Conservation (phyloP, 306 rosid species). For the Cicer pinnatifidum region DNA sequence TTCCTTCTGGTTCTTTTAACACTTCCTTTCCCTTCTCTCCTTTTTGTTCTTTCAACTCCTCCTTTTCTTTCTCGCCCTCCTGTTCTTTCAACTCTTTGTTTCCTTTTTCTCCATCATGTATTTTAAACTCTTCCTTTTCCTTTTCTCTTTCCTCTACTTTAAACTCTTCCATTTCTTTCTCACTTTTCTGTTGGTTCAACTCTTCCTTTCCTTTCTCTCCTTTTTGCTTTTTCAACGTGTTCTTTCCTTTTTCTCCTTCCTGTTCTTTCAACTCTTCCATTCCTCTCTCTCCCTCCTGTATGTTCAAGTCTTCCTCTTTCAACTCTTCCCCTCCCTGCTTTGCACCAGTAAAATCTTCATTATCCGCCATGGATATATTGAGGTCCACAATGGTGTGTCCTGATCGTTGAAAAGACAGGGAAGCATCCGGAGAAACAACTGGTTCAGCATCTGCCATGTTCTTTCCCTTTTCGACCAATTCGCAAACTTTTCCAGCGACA, state of each 20-base stretch:
- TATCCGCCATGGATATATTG: conserved; percentile 38
- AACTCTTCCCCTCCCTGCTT: conserved; percentile 46
- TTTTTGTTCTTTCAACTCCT: conserved; percentile 41
- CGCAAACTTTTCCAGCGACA: conserved; percentile 44
- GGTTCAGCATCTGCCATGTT: conserved; percentile 32
- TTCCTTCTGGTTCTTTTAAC: conserved; percentile 13
- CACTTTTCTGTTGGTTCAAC: conserved; percentile 21
- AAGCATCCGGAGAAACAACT: conserved; percentile 44
- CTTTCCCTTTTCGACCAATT: conserved; percentile 39
- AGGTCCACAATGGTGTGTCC: conserved; percentile 43
- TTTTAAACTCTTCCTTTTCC: conserved; percentile 9
- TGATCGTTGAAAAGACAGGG: conserved; percentile 33
- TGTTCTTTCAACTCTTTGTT: conserved; percentile 26
- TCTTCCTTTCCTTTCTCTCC: conserved; percentile 23
- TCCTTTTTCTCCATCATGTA: conserved; percentile 26
- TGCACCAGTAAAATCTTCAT: conserved; percentile 39
- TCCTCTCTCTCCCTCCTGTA: conserved; percentile 17
- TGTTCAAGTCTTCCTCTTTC: conserved; percentile 32
- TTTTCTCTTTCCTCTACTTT: conserved; percentile 35
- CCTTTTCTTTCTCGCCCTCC: conserved; percentile 39
- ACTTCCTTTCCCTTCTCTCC: conserved; percentile 26
- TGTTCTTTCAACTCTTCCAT: conserved; percentile 15
- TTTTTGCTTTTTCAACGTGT: conserved; percentile 35
- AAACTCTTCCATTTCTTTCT: conserved; percentile 37
- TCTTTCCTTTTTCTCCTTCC: conserved; percentile 33